Base-by-base conservation (phyloP, 352 stramenopile species). In the Globisporangium paddicum region DNA sequence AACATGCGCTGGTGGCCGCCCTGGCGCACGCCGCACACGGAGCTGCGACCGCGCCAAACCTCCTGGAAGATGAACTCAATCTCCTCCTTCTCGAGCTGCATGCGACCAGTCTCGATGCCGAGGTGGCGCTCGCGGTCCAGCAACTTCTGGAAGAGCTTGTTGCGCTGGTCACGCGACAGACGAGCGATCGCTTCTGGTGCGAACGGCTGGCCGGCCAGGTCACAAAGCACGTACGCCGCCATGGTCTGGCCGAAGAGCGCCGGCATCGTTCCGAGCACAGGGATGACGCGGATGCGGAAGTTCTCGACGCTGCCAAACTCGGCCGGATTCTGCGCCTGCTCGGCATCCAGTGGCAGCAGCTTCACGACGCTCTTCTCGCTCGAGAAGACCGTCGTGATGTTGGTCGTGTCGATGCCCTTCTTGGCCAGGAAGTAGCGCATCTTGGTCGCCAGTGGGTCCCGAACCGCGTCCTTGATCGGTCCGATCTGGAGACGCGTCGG, bases 161-260 rank as follows among this genome's bases (percentile, higher is more conserved):
- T 93, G 69, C 83, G 85, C 59, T 90, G 85, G 62, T 92, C 86
- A n/a, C 80, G 80, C 28, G 82, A 87, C 45, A 93, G 64, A 28
- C 81, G 68, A n/a, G 73, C 77, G 5, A 90, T 67, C 19, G 78
- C 74, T 57, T 93, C 81, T 0, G 83, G 81, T 30, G 62, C 74
- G 66, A 99, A 96, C 40, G 90, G 90, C 45, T 98, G 89, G 10
- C 85, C 74, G 30, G 93, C 95, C 18, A 99, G 63, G 44, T 98
- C 88, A 59, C 94, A 98, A 21, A 99, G 69, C 40, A 98, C 89
- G 66, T 94, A 94, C 7, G 95, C 85, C 2, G 96, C 97, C 77
- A 99, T 96, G 21, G 95, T 87, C 69, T 99, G 95, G n/a, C 97
- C 96, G 72, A 99, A 98, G 55, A 99, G 96, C 34, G 97, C 96